Conservation (phyloP, 2,329 filamentous ascomycete species). For the Scedosporium apiospermum region DNA sequence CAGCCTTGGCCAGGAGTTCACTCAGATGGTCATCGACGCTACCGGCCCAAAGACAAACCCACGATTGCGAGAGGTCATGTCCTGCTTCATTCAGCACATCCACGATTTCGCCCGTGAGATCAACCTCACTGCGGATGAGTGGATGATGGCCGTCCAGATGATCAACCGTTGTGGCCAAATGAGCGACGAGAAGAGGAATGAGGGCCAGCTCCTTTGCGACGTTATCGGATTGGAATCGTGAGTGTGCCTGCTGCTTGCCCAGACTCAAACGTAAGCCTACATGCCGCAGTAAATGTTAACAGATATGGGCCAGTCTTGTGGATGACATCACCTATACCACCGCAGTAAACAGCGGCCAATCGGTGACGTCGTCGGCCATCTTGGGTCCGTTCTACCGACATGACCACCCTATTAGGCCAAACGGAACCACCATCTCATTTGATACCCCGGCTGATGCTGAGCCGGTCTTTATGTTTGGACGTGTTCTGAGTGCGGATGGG, state of each 20-base stretch:
- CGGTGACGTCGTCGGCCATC: conserved; percentile 64
- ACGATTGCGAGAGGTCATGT: conserved; percentile 58
- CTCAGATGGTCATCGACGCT: conserved; percentile 59
- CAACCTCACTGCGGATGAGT: conserved; percentile 71
- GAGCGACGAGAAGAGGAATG: conserved; percentile 59
- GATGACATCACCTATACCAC: conserved; percentile 69
- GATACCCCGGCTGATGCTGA: conserved; percentile 27
- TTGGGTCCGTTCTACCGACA: conserved; percentile 78
- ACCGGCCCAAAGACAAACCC: conserved; percentile 64
- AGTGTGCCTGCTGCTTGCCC: conserved; percentile 12
- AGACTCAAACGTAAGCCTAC: too few relatives aligned
- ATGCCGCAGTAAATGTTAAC: conserved; percentile 10
- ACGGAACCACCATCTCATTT: conserved; percentile 56
- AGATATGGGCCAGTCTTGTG: conserved; percentile 37
- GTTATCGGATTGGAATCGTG: conserved; percentile 63
- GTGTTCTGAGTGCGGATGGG: conserved; percentile 34
- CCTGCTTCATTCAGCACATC: conserved; percentile 60
- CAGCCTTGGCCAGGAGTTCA: conserved; percentile 45
- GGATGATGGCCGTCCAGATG: conserved; percentile 57
- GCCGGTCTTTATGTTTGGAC: conserved; percentile 56
- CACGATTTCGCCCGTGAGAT: conserved; percentile 77
- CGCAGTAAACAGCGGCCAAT: conserved; percentile 32
- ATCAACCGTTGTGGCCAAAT: conserved; percentile 54
- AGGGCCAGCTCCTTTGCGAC: conserved; percentile 64
- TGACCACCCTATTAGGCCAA: conserved; percentile 57